Conservation (phyloP, 768 basidiomycete genomes). For the Megacollybia marginata region DNA sequence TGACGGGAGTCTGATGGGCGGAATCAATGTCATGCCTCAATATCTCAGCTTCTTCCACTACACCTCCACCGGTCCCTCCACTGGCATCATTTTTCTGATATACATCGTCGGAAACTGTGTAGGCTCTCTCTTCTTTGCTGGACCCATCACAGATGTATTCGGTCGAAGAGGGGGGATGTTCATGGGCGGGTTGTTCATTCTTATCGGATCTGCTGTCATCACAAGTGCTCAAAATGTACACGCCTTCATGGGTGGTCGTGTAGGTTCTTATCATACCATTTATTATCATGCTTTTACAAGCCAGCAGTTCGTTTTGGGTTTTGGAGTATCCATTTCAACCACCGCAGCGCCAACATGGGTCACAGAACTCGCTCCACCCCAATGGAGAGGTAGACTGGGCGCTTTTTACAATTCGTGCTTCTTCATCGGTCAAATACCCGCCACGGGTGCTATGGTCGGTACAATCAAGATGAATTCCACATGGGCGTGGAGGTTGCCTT, state of each 20-base stretch:
- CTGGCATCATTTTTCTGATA: constrained; percentile 15
- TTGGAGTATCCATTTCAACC: constrained; percentile 37
- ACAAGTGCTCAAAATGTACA: not conserved
- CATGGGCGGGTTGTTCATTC: constrained; percentile 11
- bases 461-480: constrained; percentile 39
- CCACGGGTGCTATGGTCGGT: constrained; percentile 10
- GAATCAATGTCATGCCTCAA: constrained; percentile 5
- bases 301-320: constrained; percentile 33
- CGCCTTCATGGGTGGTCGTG: constrained; percentile 14
- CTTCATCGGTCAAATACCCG: constrained; percentile 18
- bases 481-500: constrained; percentile 60
- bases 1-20: constrained; percentile 7
- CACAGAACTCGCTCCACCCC: constrained; percentile 20
- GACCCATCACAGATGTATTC: constrained; percentile 15
- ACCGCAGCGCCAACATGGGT: constrained; percentile 46
- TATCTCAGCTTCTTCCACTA: constrained; percentile 5
- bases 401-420: constrained; percentile 39
- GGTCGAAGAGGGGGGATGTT: constrained; percentile 16
- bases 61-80: constrained; percentile 7
- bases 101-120: constrained; percentile 14
- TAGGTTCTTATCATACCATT: constrained; percentile 1
- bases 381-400: constrained; percentile 28
- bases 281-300: not conserved
- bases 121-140: constrained; percentile 14
- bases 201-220: constrained; percentile 13